These are phyloP conservation scores for Fusarium miscanthi DNA, from an alignment of 2,329 filamentous ascomycete genomes.

Conservation along the genomic window DNA sequence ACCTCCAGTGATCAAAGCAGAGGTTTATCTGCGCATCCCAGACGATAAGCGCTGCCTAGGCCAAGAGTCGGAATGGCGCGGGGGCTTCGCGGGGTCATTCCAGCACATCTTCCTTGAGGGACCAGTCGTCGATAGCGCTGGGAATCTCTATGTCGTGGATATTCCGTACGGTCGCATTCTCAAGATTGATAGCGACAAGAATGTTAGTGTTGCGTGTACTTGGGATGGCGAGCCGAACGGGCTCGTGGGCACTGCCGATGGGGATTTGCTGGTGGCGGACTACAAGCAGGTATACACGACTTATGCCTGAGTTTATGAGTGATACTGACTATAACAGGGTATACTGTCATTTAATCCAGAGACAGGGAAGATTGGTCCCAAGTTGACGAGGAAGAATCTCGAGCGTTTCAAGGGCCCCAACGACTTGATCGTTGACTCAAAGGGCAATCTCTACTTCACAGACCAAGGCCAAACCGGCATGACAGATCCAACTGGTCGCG, in stretches of 20 bases:
- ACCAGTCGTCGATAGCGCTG: slow-evolving; percentile 47
- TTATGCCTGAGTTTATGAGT: fast-evolving
- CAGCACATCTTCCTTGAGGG: slow-evolving; percentile 56
- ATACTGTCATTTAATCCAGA: slow-evolving; percentile 51
- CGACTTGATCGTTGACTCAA: slow-evolving; percentile 53
- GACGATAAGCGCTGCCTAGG: slow-evolving; percentile 49
- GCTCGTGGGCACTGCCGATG: slow-evolving; percentile 49
- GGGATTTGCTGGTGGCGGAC: slow-evolving; percentile 52
- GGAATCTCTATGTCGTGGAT: slow-evolving; percentile 53
- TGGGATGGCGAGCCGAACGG: slow-evolving; percentile 58
- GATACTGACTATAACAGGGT: slow-evolving; percentile 41
- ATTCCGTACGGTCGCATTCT: slow-evolving; percentile 55
- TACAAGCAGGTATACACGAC: slow-evolving; percentile 52
- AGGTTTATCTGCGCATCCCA: slow-evolving; percentile 51
- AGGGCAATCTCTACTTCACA: slow-evolving; percentile 55
- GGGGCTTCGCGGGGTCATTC: slow-evolving; percentile 49
- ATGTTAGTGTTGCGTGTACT: slow-evolving; percentile 46
- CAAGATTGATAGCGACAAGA: slow-evolving; percentile 46
- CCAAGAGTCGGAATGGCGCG: slow-evolving; percentile 53
- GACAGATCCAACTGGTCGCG: slow-evolving; percentile 54
- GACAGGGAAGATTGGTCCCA: slow-evolving; percentile 43
- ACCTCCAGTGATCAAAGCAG: slow-evolving; percentile 49
- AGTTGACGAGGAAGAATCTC: slow-evolving; percentile 52
- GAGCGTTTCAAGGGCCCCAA: slow-evolving; percentile 58
- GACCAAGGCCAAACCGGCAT: slow-evolving; percentile 58